phyloP scores from a whole-genome alignment of 1,284 basidiomycete genomes.

The Trametes pubescens region DNA sequence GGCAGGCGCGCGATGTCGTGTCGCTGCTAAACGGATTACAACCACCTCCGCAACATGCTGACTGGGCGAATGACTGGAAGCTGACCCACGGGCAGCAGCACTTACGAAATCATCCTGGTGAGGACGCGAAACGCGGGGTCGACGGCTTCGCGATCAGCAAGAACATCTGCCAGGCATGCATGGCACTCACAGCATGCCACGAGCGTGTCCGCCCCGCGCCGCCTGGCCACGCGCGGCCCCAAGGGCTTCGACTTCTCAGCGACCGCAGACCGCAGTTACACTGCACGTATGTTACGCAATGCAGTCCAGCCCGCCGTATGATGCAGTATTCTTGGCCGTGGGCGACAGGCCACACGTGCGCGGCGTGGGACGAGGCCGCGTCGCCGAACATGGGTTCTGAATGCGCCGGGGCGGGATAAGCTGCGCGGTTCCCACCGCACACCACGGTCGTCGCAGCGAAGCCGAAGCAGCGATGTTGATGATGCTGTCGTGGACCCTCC shows the following conservation, averaged over 20 bases:
- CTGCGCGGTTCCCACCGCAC: constrained; percentile 8
- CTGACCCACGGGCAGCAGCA: no score
- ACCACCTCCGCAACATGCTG: no score
- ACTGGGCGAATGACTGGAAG: no score
- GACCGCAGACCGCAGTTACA: constrained; percentile 12
- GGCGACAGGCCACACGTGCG: background rate
- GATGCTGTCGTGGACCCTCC: background rate
- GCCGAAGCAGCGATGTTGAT: background rate
- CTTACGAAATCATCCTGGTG: background rate
- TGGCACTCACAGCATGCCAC: constrained; percentile 1
- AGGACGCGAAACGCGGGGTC: background rate
- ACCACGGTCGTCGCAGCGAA: constrained; percentile 20
- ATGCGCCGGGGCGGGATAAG: background rate
- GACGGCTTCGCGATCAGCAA: constrained; percentile 4
- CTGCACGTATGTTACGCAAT: background rate
- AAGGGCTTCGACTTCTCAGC: constrained; percentile 1
- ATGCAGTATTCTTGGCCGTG: constrained; percentile 3
- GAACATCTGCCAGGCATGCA: background rate
- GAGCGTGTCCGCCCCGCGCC: background rate
- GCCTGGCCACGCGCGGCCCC: background rate
- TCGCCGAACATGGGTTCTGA: background rate
- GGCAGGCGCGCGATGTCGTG: background rate
- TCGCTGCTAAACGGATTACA: no score
- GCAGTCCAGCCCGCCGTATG: background rate
- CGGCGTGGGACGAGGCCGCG: constrained; percentile 1